Conservation (phyloP, 2,329 filamentous ascomycete genomes). For the Arachnomyces sp. region DNA sequence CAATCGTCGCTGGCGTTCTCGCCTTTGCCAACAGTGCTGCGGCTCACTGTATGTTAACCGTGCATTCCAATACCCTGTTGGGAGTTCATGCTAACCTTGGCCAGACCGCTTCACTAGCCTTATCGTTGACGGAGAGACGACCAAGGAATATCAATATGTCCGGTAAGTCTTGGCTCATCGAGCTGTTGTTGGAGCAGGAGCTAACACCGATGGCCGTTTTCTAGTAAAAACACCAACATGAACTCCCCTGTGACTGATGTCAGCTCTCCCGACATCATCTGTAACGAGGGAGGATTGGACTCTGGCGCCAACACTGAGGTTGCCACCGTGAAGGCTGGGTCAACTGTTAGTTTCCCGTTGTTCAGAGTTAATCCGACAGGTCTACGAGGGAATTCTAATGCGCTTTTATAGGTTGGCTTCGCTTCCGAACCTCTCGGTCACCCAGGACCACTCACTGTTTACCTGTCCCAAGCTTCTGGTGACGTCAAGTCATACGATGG, state of each 20-base stretch:
- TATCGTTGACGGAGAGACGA: slow-evolving; percentile 1
- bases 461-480: background rate
- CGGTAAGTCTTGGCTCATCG: background rate
- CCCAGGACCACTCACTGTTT: slow-evolving; percentile 3
- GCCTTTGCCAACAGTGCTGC: slow-evolving; percentile 3
- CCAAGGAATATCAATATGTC: slow-evolving; percentile 3
- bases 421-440: background rate
- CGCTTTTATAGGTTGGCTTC: background rate
- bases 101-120: slow-evolving; percentile 2
- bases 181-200: background rate
- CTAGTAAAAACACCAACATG: slow-evolving; percentile 1
- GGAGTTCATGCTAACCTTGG: background rate
- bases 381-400: no score
- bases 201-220: background rate
- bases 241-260: slow-evolving; percentile 5
- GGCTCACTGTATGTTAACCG: background rate
- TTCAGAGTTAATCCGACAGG: no score
- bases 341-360: background rate
- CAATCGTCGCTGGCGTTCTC: slow-evolving; percentile 5
- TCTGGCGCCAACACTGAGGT: slow-evolving; percentile 1
- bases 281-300: slow-evolving; percentile 1
- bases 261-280: slow-evolving; percentile 3
- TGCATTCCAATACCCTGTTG: background rate
- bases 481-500: slow-evolving; percentile 4
- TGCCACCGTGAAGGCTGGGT: background rate